Conservation (phyloP, 1,139 yeast species). For the Tardiomyces depauwii region DNA sequence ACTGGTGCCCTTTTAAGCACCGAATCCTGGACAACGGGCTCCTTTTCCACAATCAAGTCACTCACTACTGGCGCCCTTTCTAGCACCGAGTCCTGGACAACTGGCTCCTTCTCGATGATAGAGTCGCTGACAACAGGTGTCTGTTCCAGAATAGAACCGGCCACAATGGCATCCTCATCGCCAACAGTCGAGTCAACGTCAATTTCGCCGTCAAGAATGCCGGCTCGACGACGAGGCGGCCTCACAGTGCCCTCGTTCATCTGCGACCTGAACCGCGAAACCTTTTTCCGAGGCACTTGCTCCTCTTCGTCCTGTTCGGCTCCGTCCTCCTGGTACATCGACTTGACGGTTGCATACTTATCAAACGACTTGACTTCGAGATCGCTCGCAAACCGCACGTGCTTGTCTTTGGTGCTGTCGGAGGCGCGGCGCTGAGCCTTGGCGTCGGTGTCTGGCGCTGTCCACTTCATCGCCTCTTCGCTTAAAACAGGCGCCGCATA, state of each 20-base stretch:
- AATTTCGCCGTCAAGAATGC: too few relatives aligned
- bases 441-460: constrained; percentile 7
- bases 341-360: constrained; percentile 22
- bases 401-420: constrained; percentile 9
- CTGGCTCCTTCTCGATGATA: background rate
- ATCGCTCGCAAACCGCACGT: constrained; percentile 22
- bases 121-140: background rate
- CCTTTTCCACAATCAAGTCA: background rate
- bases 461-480: constrained; percentile 21
- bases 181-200: too few relatives aligned
- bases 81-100: background rate
- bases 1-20: background rate
- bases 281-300: constrained; percentile 1
- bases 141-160: background rate
- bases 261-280: background rate
- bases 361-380: constrained; percentile 23
- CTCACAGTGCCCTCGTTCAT: background rate
- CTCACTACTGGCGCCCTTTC: background rate
- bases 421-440: background rate
- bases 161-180: too few relatives aligned
- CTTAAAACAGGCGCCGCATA: background rate
- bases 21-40: background rate
- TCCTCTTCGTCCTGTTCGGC: constrained; percentile 11
- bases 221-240: too few relatives aligned
- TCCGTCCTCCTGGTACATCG: constrained; percentile 13